These are phyloP conservation scores for Bryoglossum gracile DNA, from an alignment of 495 filamentous ascomycete species.

Conservation along the genomic window DNA sequence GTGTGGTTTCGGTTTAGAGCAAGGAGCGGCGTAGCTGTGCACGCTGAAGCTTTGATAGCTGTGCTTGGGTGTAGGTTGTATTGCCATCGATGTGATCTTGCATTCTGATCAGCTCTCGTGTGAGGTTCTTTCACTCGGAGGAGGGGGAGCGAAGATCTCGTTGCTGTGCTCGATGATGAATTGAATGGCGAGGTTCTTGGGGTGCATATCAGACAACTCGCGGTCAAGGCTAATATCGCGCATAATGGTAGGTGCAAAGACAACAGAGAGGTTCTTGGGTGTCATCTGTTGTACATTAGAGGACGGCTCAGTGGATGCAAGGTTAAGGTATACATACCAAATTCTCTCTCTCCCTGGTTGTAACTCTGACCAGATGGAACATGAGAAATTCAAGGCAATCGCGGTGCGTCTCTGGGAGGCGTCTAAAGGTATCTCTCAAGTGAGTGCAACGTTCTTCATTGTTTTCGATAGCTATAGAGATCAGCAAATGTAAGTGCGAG, in stretches of 20 bases:
- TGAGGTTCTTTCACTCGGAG: too few relatives aligned
- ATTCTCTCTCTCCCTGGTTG: conserved; percentile 74
- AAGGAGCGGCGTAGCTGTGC: too few relatives aligned
- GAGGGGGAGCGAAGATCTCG: conserved; percentile 53
- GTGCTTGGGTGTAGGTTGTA: too few relatives aligned
- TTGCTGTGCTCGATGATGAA: conserved; percentile 83
- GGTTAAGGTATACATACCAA: conserved; percentile 28
- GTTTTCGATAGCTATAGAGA: conserved; percentile 41
- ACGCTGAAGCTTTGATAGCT: too few relatives aligned
- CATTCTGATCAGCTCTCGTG: too few relatives aligned
- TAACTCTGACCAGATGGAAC: conserved; percentile 88
- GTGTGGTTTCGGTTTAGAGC: neutral
- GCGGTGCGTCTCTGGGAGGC: conserved; percentile 72
- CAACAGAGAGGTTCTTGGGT: conserved; percentile 88
- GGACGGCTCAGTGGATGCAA: neutral
- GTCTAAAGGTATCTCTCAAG: conserved; percentile 61
- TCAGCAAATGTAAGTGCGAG: conserved; percentile 15
- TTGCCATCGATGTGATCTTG: too few relatives aligned
- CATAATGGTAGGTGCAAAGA: conserved; percentile 98
- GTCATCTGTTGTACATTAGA: conserved; percentile 59
- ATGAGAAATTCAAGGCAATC: conserved; percentile 90
- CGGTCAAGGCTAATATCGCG: conserved; percentile 77
- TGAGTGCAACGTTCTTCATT: conserved; percentile 55
- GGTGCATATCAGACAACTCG: conserved; percentile 93
- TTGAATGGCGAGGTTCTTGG: conserved; percentile 84